phyloP scores from a whole-genome alignment of 2,329 filamentous ascomycete species.

The Aspergillus candidus region DNA sequence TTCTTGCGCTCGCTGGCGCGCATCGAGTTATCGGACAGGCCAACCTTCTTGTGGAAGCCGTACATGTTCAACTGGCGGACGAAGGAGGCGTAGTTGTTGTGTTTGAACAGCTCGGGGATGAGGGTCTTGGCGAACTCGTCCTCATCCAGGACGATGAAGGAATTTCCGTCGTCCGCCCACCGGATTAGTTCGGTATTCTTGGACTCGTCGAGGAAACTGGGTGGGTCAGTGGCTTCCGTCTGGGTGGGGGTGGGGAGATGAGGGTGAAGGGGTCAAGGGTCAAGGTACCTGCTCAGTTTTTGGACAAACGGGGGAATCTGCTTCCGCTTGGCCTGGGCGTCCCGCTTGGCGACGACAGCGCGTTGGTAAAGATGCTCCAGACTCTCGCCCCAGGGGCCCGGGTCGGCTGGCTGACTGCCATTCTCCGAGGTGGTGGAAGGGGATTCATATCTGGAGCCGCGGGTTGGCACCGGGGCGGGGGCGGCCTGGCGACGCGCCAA shows the following conservation, averaged over 20 bases:
- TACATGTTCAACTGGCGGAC: conserved; percentile 66
- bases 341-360: conserved; percentile 75
- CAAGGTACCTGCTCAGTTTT: conserved; percentile 83
- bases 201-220: conserved; percentile 83
- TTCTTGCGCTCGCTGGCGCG: conserved; percentile 94
- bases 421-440: conserved; percentile 25
- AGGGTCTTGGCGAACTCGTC: conserved; percentile 74
- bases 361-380: conserved; percentile 73
- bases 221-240: conserved; percentile 8
- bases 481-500: conserved; percentile 36
- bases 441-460: conserved; percentile 35
- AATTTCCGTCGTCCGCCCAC: conserved; percentile 95
- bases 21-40: conserved; percentile 94
- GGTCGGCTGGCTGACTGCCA: conserved; percentile 21
- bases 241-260: background rate
- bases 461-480: conserved; percentile 34
- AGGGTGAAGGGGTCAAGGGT: conserved; percentile 58
- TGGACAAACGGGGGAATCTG: conserved; percentile 97
- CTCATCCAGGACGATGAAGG: conserved; percentile 93
- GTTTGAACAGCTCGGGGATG: conserved; percentile 71
- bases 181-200: conserved; percentile 93
- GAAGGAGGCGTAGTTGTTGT: conserved; percentile 74
- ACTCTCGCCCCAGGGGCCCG: conserved; percentile 52
- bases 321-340: conserved; percentile 84
- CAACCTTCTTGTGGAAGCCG: conserved; percentile 65